A percentile compares a stretch with the other conserved stretches of the same genome.
Evolutionary conservation across 208 protist genomes (phyloP).

Genomic region (Lotmaria passim): DNA sequence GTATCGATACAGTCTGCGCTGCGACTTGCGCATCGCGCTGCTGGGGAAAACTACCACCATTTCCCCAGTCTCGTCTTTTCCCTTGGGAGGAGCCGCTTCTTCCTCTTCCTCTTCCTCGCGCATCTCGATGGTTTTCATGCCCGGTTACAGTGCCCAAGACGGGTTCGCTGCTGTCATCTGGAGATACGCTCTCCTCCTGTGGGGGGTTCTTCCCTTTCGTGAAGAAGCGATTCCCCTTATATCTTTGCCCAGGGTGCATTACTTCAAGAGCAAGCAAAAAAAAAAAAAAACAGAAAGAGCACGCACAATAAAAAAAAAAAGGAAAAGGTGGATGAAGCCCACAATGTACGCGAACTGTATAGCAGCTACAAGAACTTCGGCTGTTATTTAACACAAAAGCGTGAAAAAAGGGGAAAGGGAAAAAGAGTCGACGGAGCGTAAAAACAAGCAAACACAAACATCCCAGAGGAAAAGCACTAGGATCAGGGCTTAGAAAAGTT

Average conservation of each 20-base stretch:
- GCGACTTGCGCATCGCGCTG: conserved; percentile 3
- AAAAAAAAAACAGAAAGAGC: too few species aligned
- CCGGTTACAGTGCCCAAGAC: background rate
- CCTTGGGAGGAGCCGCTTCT: background rate
- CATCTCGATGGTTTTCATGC: background rate
- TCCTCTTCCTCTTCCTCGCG: conserved; percentile 5
- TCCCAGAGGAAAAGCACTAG: too few species aligned
- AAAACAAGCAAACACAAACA: background rate
- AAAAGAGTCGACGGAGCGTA: too few species aligned
- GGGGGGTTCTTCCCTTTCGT: background rate
- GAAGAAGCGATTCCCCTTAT: conserved; percentile 18
- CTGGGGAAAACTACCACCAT: background rate
- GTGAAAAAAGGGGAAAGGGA: too few species aligned
- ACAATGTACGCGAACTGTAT: too few species aligned
- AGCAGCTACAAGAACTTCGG: too few species aligned
- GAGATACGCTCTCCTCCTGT: background rate
- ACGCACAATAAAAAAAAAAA: too few species aligned
- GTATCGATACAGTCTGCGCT: background rate
- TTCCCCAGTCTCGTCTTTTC: background rate
- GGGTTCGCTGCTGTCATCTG: background rate
- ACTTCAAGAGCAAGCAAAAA: background rate
- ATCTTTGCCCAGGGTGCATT: conserved; percentile 48
- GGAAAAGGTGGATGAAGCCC: too few species aligned
- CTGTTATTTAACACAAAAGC: too few species aligned
- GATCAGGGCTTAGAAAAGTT: too few species aligned